Evolutionary conservation across 306 rosid genomes (phyloP).

Genomic region (Geum urbanum): DNA sequence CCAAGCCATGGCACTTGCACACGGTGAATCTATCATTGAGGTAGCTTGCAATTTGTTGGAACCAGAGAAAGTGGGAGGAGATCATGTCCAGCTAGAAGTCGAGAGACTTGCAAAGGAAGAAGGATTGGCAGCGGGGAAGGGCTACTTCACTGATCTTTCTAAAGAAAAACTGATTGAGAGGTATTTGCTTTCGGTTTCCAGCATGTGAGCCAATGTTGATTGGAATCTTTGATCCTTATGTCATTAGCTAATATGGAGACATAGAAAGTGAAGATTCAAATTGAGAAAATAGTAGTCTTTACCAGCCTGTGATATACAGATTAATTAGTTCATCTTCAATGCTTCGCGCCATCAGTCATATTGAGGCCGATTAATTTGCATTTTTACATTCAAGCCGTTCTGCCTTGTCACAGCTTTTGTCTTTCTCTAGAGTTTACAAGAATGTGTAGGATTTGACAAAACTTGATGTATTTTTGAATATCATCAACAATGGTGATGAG

Average conservation of each 20-base stretch:
- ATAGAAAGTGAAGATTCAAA: not conserved
- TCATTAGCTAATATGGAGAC: not conserved
- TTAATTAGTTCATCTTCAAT: not conserved
- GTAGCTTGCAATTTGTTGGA: slow-evolving; percentile 61
- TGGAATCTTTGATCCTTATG: not conserved
- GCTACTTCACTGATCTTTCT: slow-evolving; percentile 75
- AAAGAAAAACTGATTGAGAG: slow-evolving; percentile 58
- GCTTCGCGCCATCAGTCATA: not conserved
- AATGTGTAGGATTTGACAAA: not conserved
- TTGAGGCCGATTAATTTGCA: not conserved
- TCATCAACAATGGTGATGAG: not conserved
- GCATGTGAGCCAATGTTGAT: too few relatives aligned
- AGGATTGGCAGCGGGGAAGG: slow-evolving; percentile 56
- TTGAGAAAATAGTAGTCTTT: not conserved
- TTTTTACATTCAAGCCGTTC: not conserved
- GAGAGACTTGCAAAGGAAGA: slow-evolving; percentile 64
- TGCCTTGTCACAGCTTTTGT: not conserved
- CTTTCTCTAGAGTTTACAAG: not conserved
- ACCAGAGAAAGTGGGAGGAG: slow-evolving; percentile 53
- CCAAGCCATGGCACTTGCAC: slow-evolving; percentile 83
- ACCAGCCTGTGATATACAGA: not conserved
- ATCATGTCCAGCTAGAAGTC: slow-evolving; percentile 45
- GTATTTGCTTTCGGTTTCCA: slow-evolving; percentile 33
- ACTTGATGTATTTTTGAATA: not conserved
- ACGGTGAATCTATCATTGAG: slow-evolving; percentile 37